Evolutionary conservation across 495 filamentous ascomycete species (phyloP), one percentile per base, ranked within the genome.

Genomic region (Podospora australis): DNA sequence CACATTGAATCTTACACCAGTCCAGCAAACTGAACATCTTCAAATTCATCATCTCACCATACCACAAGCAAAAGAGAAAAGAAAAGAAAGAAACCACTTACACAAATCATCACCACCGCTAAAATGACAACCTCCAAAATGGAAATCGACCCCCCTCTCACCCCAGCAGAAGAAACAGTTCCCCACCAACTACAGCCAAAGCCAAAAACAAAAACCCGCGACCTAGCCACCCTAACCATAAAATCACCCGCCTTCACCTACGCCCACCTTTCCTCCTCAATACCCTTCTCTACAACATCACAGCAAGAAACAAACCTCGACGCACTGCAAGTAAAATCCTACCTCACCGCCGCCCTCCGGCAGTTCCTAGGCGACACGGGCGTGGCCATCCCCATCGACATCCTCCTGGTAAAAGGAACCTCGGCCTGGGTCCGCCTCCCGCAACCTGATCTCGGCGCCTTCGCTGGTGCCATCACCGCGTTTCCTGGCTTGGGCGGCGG

Each of bases 331-430:
- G n/a, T 32, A 3, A 43, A 49, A 20, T 48, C 17, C 1, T 78
- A 87, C 53, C 80, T 92, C 44, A 82, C 78, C 16, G 64, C 81
- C 38, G 83, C 88, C 1, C 69, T 96, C 2, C 74, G 73, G n/a
- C 84, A 88, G 58, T 94, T 85, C 66, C 78, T 95, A 20, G 90
- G 90, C 4, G 54, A 85, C 24, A 78, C 78, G 4, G 90, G 90
- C 21, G 72, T 83, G 8, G 78, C 83, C 1, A 87, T 95, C 16
- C 72, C 85, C 1, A 67, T 95, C 50, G 90, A 95, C 57, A 83
- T 95, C 24, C 70, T 95, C 7, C 83, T 89, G 41, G 64, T 84
- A 7, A 67, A 78, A 6, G 73, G 63, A 1, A 51, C 61, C 1
- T 69, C 78, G 11, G 75, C 76, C 25, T 95, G 87, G 87, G 69